These are phyloP conservation scores for Cryphonectria japonica DNA, from an alignment of 2,329 filamentous ascomycete genomes.

Conservation along the genomic window DNA sequence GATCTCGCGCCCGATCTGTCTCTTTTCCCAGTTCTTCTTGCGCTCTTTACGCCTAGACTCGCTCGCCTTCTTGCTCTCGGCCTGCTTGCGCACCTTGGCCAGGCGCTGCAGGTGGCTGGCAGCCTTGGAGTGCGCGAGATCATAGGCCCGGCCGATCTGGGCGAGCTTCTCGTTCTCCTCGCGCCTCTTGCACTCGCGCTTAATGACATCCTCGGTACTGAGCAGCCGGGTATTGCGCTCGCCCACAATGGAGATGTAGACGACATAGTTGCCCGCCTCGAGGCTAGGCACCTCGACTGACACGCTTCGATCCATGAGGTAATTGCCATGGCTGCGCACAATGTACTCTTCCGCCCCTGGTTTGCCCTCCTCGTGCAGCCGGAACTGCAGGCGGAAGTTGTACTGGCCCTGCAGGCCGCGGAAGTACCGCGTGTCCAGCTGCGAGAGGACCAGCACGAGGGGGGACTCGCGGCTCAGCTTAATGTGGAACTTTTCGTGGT, in stretches of 20 bases:
- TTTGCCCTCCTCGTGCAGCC: constrained; percentile 52
- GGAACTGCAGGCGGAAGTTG: constrained; percentile 56
- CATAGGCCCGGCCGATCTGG: constrained; percentile 70
- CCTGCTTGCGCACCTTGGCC: constrained; percentile 53
- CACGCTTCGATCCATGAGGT: constrained; percentile 71
- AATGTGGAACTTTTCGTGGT: constrained; percentile 60
- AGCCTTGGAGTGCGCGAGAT: constrained; percentile 69
- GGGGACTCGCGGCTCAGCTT: constrained; percentile 52
- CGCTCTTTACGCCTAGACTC: constrained; percentile 50
- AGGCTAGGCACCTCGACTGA: constrained; percentile 74
- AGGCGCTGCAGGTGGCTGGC: constrained; percentile 40
- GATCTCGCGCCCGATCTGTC: constrained; percentile 41
- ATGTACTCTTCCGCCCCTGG: constrained; percentile 54
- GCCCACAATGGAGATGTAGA: constrained; percentile 76
- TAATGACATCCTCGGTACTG: constrained; percentile 69
- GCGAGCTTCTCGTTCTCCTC: constrained; percentile 79
- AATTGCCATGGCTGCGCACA: constrained; percentile 56
- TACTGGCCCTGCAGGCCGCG: constrained; percentile 61
- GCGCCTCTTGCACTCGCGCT: constrained; percentile 61
- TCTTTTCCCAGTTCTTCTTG: constrained; percentile 44
- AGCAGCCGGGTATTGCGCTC: constrained; percentile 55
- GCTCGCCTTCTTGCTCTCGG: constrained; percentile 52
- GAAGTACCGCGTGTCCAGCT: constrained; percentile 63
- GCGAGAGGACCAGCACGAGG: constrained; percentile 59
- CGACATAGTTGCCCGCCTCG: constrained; percentile 73